Conservation (phyloP, 2,329 filamentous ascomycete genomes). For the Neopestalotiopsis clavispora region DNA sequence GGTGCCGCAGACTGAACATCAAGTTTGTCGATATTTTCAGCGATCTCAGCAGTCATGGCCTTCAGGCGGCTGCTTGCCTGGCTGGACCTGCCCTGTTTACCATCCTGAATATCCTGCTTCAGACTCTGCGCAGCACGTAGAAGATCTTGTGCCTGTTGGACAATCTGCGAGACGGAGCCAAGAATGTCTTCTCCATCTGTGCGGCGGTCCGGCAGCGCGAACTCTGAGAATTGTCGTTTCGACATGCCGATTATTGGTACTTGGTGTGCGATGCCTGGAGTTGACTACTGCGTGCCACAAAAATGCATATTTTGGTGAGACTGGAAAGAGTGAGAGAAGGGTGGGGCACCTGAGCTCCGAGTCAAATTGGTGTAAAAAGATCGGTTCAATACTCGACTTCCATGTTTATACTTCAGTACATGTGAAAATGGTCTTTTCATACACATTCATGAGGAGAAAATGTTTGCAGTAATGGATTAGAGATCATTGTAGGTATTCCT, state of each 20-base stretch:
- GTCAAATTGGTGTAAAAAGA: no score
- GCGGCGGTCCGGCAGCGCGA: constrained; percentile 25
- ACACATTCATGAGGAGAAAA: no score
- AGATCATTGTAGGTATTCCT: no score
- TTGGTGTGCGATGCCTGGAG: background rate
- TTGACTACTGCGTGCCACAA: no score
- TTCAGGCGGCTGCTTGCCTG: constrained; percentile 22
- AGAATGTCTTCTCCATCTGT: constrained; percentile 16
- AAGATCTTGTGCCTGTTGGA: constrained; percentile 43
- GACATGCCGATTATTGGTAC: constrained; percentile 34
- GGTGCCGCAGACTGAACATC: constrained; percentile 17
- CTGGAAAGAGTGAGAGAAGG: no score
- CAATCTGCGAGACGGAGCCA: constrained; percentile 33
- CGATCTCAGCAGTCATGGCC: constrained; percentile 29
- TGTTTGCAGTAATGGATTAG: no score
- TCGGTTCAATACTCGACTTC: no score
- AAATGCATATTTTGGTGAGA: no score
- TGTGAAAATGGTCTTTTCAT: background rate
- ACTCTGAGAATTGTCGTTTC: constrained; percentile 40
- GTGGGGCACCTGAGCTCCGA: no score
- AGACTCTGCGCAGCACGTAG: constrained; percentile 43
- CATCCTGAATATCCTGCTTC: constrained; percentile 33
- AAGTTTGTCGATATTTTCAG: constrained; percentile 25
- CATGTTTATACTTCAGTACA: background rate
- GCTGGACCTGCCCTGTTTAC: constrained; percentile 20